A percentile compares a stretch with the other conserved stretches of the same genome.
Conservation (phyloP, 805 yeast species). For the Spathaspora passalidarum region DNA sequence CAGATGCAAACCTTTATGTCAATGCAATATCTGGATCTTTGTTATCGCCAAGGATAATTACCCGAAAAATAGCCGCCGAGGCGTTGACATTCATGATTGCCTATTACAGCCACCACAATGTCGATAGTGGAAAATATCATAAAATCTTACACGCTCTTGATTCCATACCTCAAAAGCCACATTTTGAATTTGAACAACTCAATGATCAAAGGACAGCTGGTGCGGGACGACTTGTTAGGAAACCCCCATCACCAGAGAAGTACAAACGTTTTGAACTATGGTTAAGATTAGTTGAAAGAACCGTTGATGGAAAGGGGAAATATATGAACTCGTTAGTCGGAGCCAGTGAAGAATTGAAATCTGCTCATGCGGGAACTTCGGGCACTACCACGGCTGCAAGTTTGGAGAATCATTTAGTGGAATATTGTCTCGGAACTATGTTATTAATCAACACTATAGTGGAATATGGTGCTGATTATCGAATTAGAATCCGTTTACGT, state of each 20-base stretch:
- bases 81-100: slow-evolving; percentile 52
- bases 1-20: slow-evolving; percentile 42
- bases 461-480: slow-evolving; percentile 40
- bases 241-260: slow-evolving; percentile 31
- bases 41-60: slow-evolving; percentile 67
- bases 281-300: slow-evolving; percentile 62
- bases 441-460: slow-evolving; percentile 66
- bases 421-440: slow-evolving; percentile 69
- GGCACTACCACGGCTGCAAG: slow-evolving; percentile 15
- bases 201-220: neutral
- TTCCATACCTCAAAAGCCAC: slow-evolving; percentile 35
- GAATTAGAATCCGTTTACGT: slow-evolving; percentile 56
- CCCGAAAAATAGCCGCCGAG: slow-evolving; percentile 79
- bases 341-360: slow-evolving; percentile 76
- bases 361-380: slow-evolving; percentile 27
- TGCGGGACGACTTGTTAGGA: slow-evolving; percentile 26
- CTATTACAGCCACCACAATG: slow-evolving; percentile 27
- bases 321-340: slow-evolving; percentile 86
- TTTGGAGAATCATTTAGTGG: slow-evolving; percentile 62
- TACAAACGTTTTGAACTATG: slow-evolving; percentile 65
- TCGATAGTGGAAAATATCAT: slow-evolving; percentile 42
- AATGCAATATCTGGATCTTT: slow-evolving; percentile 70
- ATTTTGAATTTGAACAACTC: slow-evolving; percentile 34
- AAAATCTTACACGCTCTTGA: slow-evolving; percentile 55
- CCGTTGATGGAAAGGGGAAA: slow-evolving; percentile 82